phyloP scores from a whole-genome alignment of 1,284 basidiomycete species.

The Neolentinus lepideus region DNA sequence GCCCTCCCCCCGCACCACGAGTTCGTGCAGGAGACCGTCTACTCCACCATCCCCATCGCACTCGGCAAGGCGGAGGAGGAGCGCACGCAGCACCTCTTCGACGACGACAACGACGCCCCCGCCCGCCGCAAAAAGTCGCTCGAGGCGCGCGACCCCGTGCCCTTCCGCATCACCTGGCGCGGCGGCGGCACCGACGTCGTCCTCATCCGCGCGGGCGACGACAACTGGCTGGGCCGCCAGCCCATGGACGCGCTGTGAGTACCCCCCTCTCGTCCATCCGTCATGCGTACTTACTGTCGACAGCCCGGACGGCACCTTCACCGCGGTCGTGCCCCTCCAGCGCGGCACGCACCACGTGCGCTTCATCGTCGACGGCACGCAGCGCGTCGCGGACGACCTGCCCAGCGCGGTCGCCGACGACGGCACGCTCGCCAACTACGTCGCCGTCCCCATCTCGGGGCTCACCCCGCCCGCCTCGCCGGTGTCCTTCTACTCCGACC shows the following conservation, averaged over 20 bases:
- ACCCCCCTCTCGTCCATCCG: conserved; percentile 9
- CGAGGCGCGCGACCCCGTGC: conserved; percentile 34
- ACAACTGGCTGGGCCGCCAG: conserved; percentile 63
- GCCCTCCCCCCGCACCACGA: conserved; percentile 18
- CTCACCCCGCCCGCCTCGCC: conserved; percentile 21
- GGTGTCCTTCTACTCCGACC: not conserved
- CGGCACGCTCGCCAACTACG: conserved; percentile 93
- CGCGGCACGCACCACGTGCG: conserved; percentile 95
- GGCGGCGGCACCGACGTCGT: conserved; percentile 53
- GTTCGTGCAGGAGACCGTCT: conserved; percentile 50
- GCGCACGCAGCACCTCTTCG: not conserved
- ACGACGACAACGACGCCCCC: not conserved
- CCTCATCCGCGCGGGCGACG: conserved; percentile 63
- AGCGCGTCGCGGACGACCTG: conserved; percentile 73
- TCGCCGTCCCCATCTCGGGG: conserved; percentile 46
- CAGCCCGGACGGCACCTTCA: conserved; percentile 30
- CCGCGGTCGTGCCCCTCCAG: conserved; percentile 50
- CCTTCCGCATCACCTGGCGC: conserved; percentile 56
- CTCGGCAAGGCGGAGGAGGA: conserved; percentile 34
- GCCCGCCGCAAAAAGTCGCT: conserved; percentile 14
- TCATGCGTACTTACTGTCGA: not conserved
- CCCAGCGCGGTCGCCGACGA: conserved; percentile 93
- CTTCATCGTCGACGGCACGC: conserved; percentile 92
- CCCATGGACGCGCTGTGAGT: conserved; percentile 57
- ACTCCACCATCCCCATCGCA: conserved; percentile 55